Evolutionary conservation across 2,329 filamentous ascomycete species (phyloP).

Genomic region (Aspergillus vadensis): DNA sequence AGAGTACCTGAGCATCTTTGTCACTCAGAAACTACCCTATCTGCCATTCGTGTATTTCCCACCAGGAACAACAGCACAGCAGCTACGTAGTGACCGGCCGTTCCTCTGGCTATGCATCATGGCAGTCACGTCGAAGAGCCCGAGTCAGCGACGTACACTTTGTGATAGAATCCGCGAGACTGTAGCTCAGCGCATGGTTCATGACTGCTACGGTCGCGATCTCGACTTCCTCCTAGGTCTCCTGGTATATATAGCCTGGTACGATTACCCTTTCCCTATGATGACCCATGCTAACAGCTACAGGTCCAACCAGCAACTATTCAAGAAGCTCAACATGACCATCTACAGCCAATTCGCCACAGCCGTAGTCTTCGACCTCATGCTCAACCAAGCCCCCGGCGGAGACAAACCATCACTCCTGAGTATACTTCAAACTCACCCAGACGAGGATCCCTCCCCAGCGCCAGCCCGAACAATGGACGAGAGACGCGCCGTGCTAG

Average conservation of each 20-base stretch:
- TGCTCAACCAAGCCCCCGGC: slow-evolving; percentile 11
- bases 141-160: slow-evolving; percentile 44
- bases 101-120: slow-evolving; percentile 57
- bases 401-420: not conserved
- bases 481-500: slow-evolving; percentile 53
- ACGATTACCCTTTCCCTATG: not conserved
- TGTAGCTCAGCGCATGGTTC: slow-evolving; percentile 50
- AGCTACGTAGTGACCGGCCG: slow-evolving; percentile 47
- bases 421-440: not conserved
- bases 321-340: slow-evolving; percentile 16
- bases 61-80: slow-evolving; percentile 31
- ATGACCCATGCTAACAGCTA: not conserved
- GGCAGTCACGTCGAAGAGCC: slow-evolving; percentile 49
- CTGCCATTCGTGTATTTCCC: slow-evolving; percentile 52
- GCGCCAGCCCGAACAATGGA: slow-evolving; percentile 45
- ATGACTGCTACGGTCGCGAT: slow-evolving; percentile 44
- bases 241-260: slow-evolving; percentile 51
- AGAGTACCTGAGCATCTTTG: slow-evolving; percentile 46
- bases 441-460: not conserved
- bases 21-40: slow-evolving; percentile 43
- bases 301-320: slow-evolving; percentile 14
- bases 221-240: slow-evolving; percentile 57
- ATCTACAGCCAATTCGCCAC: slow-evolving; percentile 15
- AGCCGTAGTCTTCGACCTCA: slow-evolving; percentile 18
- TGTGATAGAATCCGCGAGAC: slow-evolving; percentile 48